Base-by-base conservation (phyloP, 2,329 filamentous ascomycete genomes). In the Alternaria novae-zelandiae region DNA sequence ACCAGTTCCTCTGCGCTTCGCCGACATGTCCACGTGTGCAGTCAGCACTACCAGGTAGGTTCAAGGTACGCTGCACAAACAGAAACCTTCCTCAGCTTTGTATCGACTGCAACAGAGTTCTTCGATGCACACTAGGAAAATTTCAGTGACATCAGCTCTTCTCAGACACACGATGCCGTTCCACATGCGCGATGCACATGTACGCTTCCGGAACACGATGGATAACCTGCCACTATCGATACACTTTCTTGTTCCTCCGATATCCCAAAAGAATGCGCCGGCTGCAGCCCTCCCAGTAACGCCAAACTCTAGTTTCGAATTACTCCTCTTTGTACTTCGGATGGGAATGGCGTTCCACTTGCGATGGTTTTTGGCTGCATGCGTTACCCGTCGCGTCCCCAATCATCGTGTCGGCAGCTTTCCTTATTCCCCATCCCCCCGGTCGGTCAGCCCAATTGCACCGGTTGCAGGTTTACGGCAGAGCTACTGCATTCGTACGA, bases 211-310 rank as follows among this genome's bases (percentile, higher is more conserved):
- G 63, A 60, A 47, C 44, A 41, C 32, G 45, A 46, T 47, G 50
- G 57, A 65, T 65, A 63, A 54, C 53, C 45, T 20, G 17, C 32
- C 46, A 20, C 32, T 66, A 71, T 72, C 64, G 65, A 70, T 70
- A 67, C 66, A 61, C 66, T 67, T 57, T 64, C 63, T 32, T 56
- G 59, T 65, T 70, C 64, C 63, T 50, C 58, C 62, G 61, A 61
- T 60, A 11, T 30, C 61, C 63, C 54, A 45, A 46, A 58, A 58
- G 43, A 59, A 62, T 54, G 54, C 54, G 50, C 57, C 28, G 41
- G 28, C 62, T 12, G 26, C 57, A 45, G 36, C 23, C 23, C 7
- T 45, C 13, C 49, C 41, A 26, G 41, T 50, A 17, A 58, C 55
- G 44, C 57, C 50, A 41, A 25, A 26, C 30, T 28, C 50, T 28